Base-by-base conservation (phyloP, 1,139 yeast species). In the Saccharomycopsis crataegensis region DNA sequence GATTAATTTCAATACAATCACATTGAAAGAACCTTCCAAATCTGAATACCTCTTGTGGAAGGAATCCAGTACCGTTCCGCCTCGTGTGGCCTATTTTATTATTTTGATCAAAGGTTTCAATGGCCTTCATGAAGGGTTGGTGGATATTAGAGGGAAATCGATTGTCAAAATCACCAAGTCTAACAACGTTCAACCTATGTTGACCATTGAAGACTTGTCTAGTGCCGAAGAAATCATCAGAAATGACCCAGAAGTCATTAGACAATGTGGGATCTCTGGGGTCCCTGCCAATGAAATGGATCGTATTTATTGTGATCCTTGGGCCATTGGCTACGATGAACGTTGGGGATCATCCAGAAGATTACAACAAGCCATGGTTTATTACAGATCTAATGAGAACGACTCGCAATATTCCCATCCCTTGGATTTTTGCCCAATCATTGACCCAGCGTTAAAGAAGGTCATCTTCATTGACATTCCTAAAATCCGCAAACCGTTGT, bases 361-460 rank as follows among this genome's bases (percentile, higher is more conserved):
- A 69, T 76, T 86, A 60, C 93, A 85, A 69, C 94, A 86, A 69
- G 91, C 91, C 43, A 77, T 85, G 68, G 77, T 86, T 78, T 86
- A 83, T 72, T 85, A 82, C 77, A 77, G 90, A 70, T 74, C 81
- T n/a, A 74, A 82, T 63, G 89, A 82, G 67, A 87, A 86, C 65
- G 93, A 85, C 66, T 82, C 89, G 51, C 91, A 84, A 67, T 86
- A 86, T 70, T 84, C 91, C 34, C 93, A 85, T 67, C 91, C 94
- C 36, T 76, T 86, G 62, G 93, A 86, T 67, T 86, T 86, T 71
- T 81, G 90, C 64, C 94, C 94, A 56, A 83, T 86, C 65, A 83
- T 85, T 58, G 94, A 86, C 68, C 82, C 85, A 72, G 83, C 82
- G 68, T 77, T 74, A 56, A 74, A 73, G 54, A 81, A 84, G 66